Conservation (phyloP, 495 filamentous ascomycete genomes). For the Bryoglossum gracile region DNA sequence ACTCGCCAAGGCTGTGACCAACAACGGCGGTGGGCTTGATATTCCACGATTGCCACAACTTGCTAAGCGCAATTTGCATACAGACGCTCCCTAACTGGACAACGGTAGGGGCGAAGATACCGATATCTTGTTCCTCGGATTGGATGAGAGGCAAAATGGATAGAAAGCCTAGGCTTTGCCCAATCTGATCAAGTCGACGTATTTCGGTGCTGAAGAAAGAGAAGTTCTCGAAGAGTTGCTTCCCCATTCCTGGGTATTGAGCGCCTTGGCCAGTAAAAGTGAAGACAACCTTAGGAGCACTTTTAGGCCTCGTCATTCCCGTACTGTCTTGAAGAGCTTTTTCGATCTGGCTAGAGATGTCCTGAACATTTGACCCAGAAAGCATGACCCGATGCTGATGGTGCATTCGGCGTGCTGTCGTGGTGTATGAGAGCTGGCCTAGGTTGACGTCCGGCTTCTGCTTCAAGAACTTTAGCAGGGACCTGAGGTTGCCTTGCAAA, state of each 20-base stretch:
- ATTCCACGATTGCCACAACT: conserved; percentile 70
- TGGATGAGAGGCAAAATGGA: conserved; percentile 59
- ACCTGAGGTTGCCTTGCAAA: conserved; percentile 42
- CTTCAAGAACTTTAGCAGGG: conserved; percentile 28
- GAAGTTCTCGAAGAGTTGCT: conserved; percentile 56
- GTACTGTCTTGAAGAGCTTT: not conserved
- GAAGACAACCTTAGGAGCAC: conserved; percentile 41
- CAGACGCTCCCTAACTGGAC: conserved; percentile 69
- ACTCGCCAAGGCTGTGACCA: conserved; percentile 86
- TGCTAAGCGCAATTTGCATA: conserved; percentile 77
- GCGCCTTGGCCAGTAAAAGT: conserved; percentile 65
- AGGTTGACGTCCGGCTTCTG: conserved; percentile 40
- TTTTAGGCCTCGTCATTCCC: not conserved
- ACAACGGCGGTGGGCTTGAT: conserved; percentile 68
- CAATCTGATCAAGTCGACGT: conserved; percentile 60
- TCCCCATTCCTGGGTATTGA: conserved; percentile 58
- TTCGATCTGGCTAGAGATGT: not conserved
- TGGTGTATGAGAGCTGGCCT: conserved; percentile 62
- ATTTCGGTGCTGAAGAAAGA: conserved; percentile 62
- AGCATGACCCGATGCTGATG: conserved; percentile 63
- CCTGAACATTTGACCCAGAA: conserved; percentile 26
- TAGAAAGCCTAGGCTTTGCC: conserved; percentile 58
- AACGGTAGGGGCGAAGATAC: conserved; percentile 59
- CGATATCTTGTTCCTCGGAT: conserved; percentile 44
- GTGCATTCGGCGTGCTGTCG: conserved; percentile 73